Evolutionary conservation across 2,329 filamentous ascomycete species (phyloP), one percentile per base, ranked within the genome.

Genomic region (Xylaria polymorpha): DNA sequence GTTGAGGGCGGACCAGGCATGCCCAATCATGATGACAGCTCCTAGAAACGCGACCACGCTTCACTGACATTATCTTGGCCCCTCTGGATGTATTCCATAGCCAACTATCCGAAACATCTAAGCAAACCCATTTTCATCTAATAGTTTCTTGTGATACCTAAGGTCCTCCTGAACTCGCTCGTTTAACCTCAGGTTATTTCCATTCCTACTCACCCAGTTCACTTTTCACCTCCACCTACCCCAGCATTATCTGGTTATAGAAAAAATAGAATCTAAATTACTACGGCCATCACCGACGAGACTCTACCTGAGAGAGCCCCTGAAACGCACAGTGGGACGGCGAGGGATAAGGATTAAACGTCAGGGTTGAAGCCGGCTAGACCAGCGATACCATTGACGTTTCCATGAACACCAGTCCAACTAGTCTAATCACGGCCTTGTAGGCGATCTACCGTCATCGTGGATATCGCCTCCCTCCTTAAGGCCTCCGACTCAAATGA

Each of bases 401-500:
- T 66, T 78, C 75, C 75, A 81, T 81, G 80, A 80, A 71, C 73
- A 74, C 53, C 68, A 68, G 74, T 76, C 77, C 69, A 72, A 72
- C 59, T 71, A 71, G 74, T 76, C 77, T 72, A 67, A 74, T 67
- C 61, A 75, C 76, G 80, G 78, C 80, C 76, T 70, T 70, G 66
- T 77, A 79, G 75, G 74, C 75, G 72, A 80, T 79, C 79, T 75
- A 86, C 86, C 87, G 88, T 85, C 89, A 94, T 86, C 88, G 91
- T 97, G 94, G 94, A 97, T 94, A 97, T 97, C 92, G 90, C 92
- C 83, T 91, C 92, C 75, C 88, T 97, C 74, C 88, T 97, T 82
- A 93, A 94, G 87, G 87, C 86, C 79, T 84, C 89, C 79, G 90
- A 90, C 87, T 90, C 91, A 82, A 84, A 90, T 87, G 90, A 92